Evolutionary conservation across 352 stramenopile genomes (phyloP).

Genomic region (Pythium phragmitis): DNA sequence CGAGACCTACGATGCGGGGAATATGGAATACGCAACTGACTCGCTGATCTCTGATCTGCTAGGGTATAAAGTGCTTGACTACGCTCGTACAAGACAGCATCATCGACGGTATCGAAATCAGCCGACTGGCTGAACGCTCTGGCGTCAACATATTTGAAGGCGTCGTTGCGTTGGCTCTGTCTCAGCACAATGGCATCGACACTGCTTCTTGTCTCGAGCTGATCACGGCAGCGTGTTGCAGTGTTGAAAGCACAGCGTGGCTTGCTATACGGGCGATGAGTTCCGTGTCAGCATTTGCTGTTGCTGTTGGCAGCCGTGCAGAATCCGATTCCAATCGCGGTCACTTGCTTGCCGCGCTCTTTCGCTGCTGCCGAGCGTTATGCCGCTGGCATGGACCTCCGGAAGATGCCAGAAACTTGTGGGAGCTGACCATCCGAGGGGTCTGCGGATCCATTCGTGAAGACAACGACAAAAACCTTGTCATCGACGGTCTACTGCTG

Average conservation of each 20-base stretch:
- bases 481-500: not conserved
- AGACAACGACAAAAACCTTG: no score
- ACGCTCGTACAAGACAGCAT: conserved; percentile 1
- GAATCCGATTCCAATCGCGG: not conserved
- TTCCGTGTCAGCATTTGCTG: not conserved
- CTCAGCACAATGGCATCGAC: not conserved
- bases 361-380: conserved; percentile 1
- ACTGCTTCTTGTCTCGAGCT: conserved; percentile 10
- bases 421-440: not conserved
- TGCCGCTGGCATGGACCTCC: not conserved
- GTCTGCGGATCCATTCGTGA: not conserved
- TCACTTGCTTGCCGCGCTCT: not conserved
- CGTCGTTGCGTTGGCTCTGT: not conserved
- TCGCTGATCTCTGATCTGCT: not conserved
- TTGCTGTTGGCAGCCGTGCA: not conserved
- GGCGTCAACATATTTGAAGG: not conserved
- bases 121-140: not conserved
- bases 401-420: not conserved
- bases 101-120: conserved; percentile 9
- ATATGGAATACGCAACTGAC: not conserved
- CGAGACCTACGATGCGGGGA: no score
- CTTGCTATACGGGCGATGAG: not conserved
- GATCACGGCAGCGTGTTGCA: not conserved
- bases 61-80: conserved; percentile 2
- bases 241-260: not conserved